These are phyloP conservation scores for Thymus mandschuricus DNA, from an alignment of 257 asterid species.

Conservation along the genomic window DNA sequence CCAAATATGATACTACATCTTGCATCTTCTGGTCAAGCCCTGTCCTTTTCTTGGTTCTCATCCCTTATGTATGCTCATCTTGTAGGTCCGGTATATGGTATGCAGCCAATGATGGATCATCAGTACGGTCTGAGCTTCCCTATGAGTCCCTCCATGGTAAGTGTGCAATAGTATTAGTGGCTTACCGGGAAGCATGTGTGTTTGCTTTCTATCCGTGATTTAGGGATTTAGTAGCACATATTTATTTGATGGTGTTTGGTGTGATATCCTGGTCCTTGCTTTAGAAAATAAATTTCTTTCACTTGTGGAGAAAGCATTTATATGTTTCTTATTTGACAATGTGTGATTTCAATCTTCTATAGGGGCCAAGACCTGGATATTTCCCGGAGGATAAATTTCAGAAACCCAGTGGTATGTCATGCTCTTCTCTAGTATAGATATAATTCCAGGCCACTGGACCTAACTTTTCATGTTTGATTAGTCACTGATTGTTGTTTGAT, in stretches of 20 bases:
- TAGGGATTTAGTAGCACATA: background rate
- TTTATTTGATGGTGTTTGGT: background rate
- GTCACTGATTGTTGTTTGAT: conserved; percentile 18
- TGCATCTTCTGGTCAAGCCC: background rate
- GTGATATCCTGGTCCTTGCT: conserved; percentile 13
- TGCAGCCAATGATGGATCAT: conserved; percentile 79
- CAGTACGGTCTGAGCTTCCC: conserved; percentile 71
- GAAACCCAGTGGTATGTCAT: conserved; percentile 51
- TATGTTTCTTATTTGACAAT: background rate
- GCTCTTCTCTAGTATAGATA: conserved; percentile 9
- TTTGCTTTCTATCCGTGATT: conserved; percentile 2
- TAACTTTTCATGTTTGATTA: conserved; percentile 1
- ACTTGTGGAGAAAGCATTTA: conserved; percentile 9
- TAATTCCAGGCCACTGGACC: conserved; percentile 5
- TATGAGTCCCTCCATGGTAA: conserved; percentile 73
- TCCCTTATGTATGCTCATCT: conserved; percentile 20
- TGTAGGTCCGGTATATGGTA: conserved; percentile 81
- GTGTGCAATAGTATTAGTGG: conserved; percentile 3
- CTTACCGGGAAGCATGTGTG: background rate
- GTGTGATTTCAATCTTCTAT: conserved; percentile 27
- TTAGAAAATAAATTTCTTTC: background rate
- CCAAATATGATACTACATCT: background rate
- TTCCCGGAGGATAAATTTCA: conserved; percentile 65
- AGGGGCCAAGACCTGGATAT: conserved; percentile 80
- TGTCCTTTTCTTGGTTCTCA: conserved; percentile 8